Evolutionary conservation across 2,329 filamentous ascomycete genomes (phyloP), one percentile per base, ranked within the genome.

Genomic region (Paraphaeosphaeria sporulosa): DNA sequence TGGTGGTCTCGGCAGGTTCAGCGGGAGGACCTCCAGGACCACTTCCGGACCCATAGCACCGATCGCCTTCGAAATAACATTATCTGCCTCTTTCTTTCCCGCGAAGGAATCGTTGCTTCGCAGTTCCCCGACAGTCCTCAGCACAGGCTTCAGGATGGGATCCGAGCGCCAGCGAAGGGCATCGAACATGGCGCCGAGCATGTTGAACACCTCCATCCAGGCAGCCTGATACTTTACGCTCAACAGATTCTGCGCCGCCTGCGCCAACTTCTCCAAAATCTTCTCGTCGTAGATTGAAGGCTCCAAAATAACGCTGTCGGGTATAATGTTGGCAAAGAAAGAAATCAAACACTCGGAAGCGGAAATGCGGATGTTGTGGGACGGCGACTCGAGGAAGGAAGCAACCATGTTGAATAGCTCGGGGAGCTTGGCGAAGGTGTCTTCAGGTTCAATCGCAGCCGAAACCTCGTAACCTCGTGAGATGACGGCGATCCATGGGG

Each of bases 331-430:
- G 65, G 89, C 91, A 73, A 97, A 85, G 75, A 99, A 95, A 0
- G 94, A 97, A 58, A 97, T 91, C 61, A 99, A 81, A 76, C 95
- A 97, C 77, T 99, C 94, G 0, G 95, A 96, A 4, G 95, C 93
- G 3, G 95, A 98, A 34, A 97, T 87, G 61, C 95, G 89, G 70
- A 99, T 97, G 76, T 97, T 97, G 78, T 94, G 90, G 1, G 94
- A 94, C 0, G 92, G 87, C 0, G 94, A 96, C 49, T 92, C 87
- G 64, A 99, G 86, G 74, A 97, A 98, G 34, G 86, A 83, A 8
- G 92, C 86, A 2, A 98, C 86, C 83, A 94, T 86, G 57, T 84
- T 84, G 77, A 98, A 97, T 0, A 98, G 82, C 32, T 91, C 90
- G 0, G 95, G 94, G 3, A 99, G 81, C 70, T 95, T 96, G 74